Conservation (phyloP, 1,284 basidiomycete genomes). For the Leccinum subfulvum region DNA sequence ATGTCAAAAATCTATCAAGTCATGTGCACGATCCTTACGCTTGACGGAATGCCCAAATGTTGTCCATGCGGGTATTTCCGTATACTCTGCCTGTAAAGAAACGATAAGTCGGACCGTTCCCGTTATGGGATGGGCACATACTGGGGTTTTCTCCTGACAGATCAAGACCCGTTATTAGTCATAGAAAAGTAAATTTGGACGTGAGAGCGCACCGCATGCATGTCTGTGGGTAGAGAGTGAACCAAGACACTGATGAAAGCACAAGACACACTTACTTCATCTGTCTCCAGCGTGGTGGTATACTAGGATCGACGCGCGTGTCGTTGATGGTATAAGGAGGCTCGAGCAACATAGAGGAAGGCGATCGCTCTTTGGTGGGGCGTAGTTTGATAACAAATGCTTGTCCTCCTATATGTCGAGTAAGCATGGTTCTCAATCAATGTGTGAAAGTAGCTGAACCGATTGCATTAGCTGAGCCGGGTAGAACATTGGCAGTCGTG, state of each 20-base stretch:
- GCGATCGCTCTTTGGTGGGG: conserved; percentile 42
- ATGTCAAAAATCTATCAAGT: conserved; percentile 3
- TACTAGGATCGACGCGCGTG: conserved; percentile 29
- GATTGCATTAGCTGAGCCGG: conserved; percentile 61
- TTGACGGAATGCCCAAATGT: conserved; percentile 56
- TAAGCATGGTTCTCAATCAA: conserved; percentile 10
- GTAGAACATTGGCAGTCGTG: conserved; percentile 67
- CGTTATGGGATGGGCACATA: conserved; percentile 2
- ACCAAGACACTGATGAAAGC: background rate
- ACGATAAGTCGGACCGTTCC: background rate
- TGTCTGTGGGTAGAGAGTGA: conserved; percentile 35
- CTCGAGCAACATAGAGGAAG: conserved; percentile 50
- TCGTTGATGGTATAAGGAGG: conserved; percentile 43
- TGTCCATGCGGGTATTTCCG: conserved; percentile 45
- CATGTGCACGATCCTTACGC: conserved; percentile 27
- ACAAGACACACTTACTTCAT: conserved; percentile 39
- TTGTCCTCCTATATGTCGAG: conserved; percentile 42
- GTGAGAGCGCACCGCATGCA: conserved; percentile 39
- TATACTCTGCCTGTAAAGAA: conserved; percentile 28
- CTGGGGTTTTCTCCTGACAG: conserved; percentile 30
- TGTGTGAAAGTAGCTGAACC: conserved; percentile 34
- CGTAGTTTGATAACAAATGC: conserved; percentile 57
- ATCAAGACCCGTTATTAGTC: conserved; percentile 11
- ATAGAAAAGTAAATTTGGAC: background rate
- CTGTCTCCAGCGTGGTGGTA: conserved; percentile 48